These are phyloP conservation scores for Cichorium intybus DNA, from an alignment of 140 eudicot genomes.

Conservation along the genomic window DNA sequence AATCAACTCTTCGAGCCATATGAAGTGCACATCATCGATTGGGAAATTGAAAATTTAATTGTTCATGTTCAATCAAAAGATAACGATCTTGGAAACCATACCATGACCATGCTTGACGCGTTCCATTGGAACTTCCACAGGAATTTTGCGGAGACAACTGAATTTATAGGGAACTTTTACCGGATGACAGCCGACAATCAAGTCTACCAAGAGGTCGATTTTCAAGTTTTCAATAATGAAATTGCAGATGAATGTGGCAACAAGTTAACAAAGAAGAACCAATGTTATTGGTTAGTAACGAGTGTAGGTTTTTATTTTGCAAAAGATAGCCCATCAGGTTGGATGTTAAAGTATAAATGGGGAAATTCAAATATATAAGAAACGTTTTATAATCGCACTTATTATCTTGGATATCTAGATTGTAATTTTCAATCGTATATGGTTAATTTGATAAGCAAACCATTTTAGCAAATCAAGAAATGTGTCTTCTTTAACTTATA, in stretches of 20 bases:
- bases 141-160: background rate
- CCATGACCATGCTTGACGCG: background rate
- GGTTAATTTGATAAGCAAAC: too few species aligned
- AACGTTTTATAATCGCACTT: too few species aligned
- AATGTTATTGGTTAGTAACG: background rate
- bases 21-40: background rate
- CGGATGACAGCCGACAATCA: conserved; percentile 1
- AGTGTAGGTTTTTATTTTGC: background rate
- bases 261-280: background rate
- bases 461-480: too few species aligned
- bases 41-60: background rate
- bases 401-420: too few species aligned
- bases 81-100: conserved; percentile 1
- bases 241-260: background rate
- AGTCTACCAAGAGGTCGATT: background rate
- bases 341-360: background rate
- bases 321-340: background rate
- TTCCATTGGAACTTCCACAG: conserved; percentile 4
- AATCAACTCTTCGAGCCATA: background rate
- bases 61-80: conserved; percentile 5
- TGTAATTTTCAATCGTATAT: too few species aligned
- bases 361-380: too few species aligned
- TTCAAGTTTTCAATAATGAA: background rate
- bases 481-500: too few species aligned
- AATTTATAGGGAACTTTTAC: conserved; percentile 9